Conservation (phyloP, 208 protist genomes). For the Acanthamoeba royreba region DNA sequence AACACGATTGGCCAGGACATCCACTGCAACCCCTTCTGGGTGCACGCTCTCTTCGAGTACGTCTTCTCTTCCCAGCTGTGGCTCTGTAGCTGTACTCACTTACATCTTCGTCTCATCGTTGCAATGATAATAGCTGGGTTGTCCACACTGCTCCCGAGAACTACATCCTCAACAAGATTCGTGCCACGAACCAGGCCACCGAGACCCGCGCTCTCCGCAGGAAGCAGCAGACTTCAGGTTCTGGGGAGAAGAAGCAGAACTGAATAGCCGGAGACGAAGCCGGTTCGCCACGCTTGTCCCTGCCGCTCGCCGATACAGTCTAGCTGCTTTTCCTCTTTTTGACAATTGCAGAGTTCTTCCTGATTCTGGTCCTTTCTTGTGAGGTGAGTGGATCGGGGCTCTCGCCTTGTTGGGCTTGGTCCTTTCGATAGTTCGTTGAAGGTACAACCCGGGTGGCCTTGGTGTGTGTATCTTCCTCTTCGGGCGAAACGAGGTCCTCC, state of each 20-base stretch:
- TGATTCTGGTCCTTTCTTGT: too few species aligned
- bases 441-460: too few species aligned
- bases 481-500: too few species aligned
- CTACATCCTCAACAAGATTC: conserved; percentile 10
- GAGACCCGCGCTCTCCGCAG: conserved; percentile 1
- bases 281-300: neutral
- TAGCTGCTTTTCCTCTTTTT: neutral
- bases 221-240: neutral
- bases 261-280: neutral
- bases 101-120: neutral
- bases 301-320: neutral
- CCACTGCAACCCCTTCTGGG: conserved; percentile 18
- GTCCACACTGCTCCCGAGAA: neutral
- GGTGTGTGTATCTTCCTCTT: too few species aligned
- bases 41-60: conserved; percentile 33
- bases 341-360: neutral
- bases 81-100: too few species aligned
- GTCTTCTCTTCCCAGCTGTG: neutral
- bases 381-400: too few species aligned
- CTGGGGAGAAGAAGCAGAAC: conserved; percentile 10
- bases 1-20: neutral
- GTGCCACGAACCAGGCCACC: neutral
- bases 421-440: too few species aligned
- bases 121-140: neutral
- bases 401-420: too few species aligned